These are phyloP conservation scores for Symmetrospora coprosmae DNA, from an alignment of 768 basidiomycete genomes.

Conservation along the genomic window DNA sequence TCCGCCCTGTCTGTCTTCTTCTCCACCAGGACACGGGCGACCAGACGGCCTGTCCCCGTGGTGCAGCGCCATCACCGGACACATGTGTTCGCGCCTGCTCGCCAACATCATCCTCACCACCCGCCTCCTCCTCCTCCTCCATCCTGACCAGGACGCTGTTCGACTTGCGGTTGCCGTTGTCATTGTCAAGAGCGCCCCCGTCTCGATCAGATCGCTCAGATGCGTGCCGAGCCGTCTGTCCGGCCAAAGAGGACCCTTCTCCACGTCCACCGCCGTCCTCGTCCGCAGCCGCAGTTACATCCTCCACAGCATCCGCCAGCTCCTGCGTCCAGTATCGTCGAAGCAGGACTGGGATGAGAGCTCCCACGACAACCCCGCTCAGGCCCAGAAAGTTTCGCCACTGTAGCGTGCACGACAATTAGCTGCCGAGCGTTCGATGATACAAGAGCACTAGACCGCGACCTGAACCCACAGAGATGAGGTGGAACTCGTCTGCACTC, in stretches of 20 bases:
- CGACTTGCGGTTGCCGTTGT: too few relatives aligned
- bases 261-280: not conserved
- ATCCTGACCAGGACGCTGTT: too few relatives aligned
- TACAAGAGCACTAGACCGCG: too few relatives aligned
- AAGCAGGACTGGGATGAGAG: slow-evolving; percentile 75
- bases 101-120: not conserved
- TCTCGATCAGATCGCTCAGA: too few relatives aligned
- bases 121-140: too few relatives aligned
- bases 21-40: too few relatives aligned
- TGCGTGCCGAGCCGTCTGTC: too few relatives aligned
- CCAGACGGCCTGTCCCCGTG: not conserved
- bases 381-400: slow-evolving; percentile 78
- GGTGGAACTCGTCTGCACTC: slow-evolving; percentile 75
- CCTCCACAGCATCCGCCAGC: slow-evolving; percentile 35
- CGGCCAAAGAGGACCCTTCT: not conserved
- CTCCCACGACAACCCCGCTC: slow-evolving; percentile 70
- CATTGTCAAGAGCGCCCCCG: too few relatives aligned
- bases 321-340: slow-evolving; percentile 18
- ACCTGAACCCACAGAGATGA: slow-evolving; percentile 47
- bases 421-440: too few relatives aligned
- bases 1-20: not conserved
- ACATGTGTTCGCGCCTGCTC: not conserved
- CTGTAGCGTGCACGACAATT: slow-evolving; percentile 8
- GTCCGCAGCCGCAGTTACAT: slow-evolving; percentile 32
- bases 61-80: not conserved